phyloP scores from a whole-genome alignment of 2,329 filamentous ascomycete species.

The Verticillium nubilum region DNA sequence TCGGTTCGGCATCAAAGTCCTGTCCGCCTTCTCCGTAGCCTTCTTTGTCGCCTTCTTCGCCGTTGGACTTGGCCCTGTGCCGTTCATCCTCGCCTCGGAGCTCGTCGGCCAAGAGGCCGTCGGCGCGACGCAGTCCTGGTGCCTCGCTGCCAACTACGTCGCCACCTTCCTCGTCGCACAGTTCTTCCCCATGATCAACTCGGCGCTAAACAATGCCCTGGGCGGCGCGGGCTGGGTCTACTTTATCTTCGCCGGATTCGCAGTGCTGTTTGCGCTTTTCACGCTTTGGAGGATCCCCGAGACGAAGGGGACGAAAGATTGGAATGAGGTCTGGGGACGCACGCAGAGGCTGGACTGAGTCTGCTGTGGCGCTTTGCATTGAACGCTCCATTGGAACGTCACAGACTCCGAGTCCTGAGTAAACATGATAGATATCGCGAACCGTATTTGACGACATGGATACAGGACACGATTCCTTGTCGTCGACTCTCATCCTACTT shows the following conservation, averaged over 20 bases:
- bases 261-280: slow-evolving; percentile 63
- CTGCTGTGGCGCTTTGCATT: neutral
- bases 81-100: slow-evolving; percentile 90
- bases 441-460: no score
- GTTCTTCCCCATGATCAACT: slow-evolving; percentile 87
- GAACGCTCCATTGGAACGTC: neutral
- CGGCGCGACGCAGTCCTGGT: slow-evolving; percentile 85
- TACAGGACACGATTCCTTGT: no score
- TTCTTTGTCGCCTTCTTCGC: slow-evolving; percentile 87
- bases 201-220: slow-evolving; percentile 55
- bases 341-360: slow-evolving; percentile 45
- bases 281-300: slow-evolving; percentile 75
- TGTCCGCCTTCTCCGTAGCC: slow-evolving; percentile 78
- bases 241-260: slow-evolving; percentile 80
- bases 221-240: slow-evolving; percentile 79
- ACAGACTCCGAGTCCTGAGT: no score
- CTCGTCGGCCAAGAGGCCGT: slow-evolving; percentile 87
- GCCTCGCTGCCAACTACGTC: slow-evolving; percentile 79
- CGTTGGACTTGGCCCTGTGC: slow-evolving; percentile 85
- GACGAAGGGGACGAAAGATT: slow-evolving; percentile 77
- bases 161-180: slow-evolving; percentile 91
- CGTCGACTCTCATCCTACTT: no score
- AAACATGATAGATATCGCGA: no score
- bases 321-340: slow-evolving; percentile 88
- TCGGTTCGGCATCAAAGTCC: slow-evolving; percentile 60